Percentiles rank a stretch among this genome's conserved stretches.
Evolutionary conservation across 129 eudicot genomes (phyloP).

Genomic region (Tanacetum coccineum): DNA sequence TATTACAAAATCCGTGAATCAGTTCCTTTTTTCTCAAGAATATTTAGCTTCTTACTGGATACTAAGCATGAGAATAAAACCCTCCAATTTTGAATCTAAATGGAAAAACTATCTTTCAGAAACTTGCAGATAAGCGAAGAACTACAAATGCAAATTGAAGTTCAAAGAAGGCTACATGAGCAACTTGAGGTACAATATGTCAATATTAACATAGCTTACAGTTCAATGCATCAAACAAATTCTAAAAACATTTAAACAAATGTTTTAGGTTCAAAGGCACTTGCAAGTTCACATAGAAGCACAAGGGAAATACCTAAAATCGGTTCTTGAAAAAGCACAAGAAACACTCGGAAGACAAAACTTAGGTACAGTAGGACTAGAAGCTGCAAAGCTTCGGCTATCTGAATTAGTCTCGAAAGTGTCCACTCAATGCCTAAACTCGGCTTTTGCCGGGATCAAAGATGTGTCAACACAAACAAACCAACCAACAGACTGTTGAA

Average conservation of each 20-base stretch:
- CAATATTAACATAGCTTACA: neutral
- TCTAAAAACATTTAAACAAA: neutral
- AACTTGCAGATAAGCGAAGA: slow-evolving; percentile 77
- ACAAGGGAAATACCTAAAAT: slow-evolving; percentile 91
- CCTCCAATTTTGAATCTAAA: slow-evolving; percentile 20
- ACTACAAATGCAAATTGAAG: slow-evolving; percentile 95
- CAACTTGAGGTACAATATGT: slow-evolving; percentile 42
- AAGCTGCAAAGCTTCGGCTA: slow-evolving; percentile 77
- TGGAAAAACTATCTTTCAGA: slow-evolving; percentile 34
- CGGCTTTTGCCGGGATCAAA: slow-evolving; percentile 63
- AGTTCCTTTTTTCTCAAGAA: no score
- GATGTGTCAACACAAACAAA: slow-evolving; percentile 52
- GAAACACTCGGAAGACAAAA: slow-evolving; percentile 86
- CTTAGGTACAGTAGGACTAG: slow-evolving; percentile 72
- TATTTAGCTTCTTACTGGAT: no score
- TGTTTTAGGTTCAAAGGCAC: slow-evolving; percentile 73
- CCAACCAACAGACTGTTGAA: slow-evolving; percentile 69
- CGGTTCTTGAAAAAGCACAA: slow-evolving; percentile 91
- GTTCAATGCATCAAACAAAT: neutral
- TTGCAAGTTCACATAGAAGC: slow-evolving; percentile 87
- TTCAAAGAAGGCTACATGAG: slow-evolving; percentile 83
- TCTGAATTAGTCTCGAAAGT: slow-evolving; percentile 81
- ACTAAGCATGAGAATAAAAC: neutral
- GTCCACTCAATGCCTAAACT: slow-evolving; percentile 62
- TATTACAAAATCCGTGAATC: no score